A percentile compares a stretch with the other conserved stretches of the same genome.
These are phyloP conservation scores for Ambrosia trifida DNA, from an alignment of 129 eudicot genomes.

Conservation along the genomic window DNA sequence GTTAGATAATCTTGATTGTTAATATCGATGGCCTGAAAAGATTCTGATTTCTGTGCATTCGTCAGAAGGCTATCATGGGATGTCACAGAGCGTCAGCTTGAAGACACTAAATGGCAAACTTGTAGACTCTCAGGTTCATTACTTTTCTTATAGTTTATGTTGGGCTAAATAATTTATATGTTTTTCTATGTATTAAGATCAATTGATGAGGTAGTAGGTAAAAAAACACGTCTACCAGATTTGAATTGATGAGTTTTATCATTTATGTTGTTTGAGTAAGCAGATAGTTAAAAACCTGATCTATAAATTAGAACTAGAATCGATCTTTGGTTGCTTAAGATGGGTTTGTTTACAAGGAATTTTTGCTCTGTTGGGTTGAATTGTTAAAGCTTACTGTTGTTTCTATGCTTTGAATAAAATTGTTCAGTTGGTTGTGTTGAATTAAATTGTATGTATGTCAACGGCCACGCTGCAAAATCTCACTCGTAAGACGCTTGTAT, in stretches of 20 bases:
- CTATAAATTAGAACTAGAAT: conserved; percentile 10
- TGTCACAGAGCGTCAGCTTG: conserved; percentile 81
- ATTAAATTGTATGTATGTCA: conserved; percentile 3
- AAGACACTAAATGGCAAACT: conserved; percentile 84
- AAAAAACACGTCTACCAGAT: no score
- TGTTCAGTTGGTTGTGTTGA: conserved; percentile 45
- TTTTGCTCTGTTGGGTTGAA: conserved; percentile 38
- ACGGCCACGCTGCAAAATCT: conserved; percentile 15
- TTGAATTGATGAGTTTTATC: no score
- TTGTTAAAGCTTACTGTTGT: conserved; percentile 37
- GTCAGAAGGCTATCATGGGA: conserved; percentile 88
- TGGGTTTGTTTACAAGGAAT: conserved; percentile 40
- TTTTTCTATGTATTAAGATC: no score
- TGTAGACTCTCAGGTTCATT: conserved; percentile 68
- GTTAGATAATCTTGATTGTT: neutral
- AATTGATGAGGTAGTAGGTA: no score
- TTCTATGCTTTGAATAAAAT: conserved; percentile 29
- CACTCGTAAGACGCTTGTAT: conserved; percentile 19
- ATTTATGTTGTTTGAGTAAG: no score
- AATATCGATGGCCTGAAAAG: conserved; percentile 62
- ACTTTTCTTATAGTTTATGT: neutral
- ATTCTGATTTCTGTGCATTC: conserved; percentile 74
- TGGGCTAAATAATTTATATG: conserved; percentile 2
- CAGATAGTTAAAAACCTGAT: no score
- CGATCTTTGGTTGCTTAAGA: conserved; percentile 45